Percentiles rank a stretch among this genome's conserved stretches.
phyloP scores from a whole-genome alignment of 495 filamentous ascomycete species.

The Pyronema domesticum region DNA sequence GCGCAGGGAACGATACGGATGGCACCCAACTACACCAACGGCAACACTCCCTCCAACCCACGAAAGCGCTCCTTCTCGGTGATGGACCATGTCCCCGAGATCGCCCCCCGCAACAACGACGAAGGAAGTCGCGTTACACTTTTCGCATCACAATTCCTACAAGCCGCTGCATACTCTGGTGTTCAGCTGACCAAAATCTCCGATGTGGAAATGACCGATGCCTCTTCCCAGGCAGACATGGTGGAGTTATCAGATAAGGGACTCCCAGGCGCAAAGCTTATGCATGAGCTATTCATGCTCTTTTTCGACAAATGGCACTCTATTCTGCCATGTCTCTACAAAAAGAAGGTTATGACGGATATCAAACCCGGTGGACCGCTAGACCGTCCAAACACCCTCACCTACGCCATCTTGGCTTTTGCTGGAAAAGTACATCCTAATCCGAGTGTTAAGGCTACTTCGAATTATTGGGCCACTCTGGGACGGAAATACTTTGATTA shows the following conservation, averaged over 20 bases:
- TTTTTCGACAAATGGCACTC: slow-evolving; percentile 21
- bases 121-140: background rate
- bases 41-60: background rate
- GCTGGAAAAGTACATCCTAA: slow-evolving; percentile 17
- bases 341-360: slow-evolving; percentile 10
- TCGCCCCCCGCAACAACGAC: background rate
- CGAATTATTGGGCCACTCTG: slow-evolving; percentile 11
- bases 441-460: slow-evolving; percentile 4
- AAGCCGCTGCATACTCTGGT: slow-evolving; percentile 15
- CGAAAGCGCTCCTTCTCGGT: slow-evolving; percentile 1
- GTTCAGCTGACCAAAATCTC: slow-evolving; percentile 8
- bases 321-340: slow-evolving; percentile 21
- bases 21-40: background rate
- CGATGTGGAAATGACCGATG: background rate
- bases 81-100: background rate
- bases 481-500: slow-evolving; percentile 16
- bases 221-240: background rate
- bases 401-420: slow-evolving; percentile 15
- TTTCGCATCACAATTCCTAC: slow-evolving; percentile 18
- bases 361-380: slow-evolving; percentile 9
- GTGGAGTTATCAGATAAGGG: background rate
- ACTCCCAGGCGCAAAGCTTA: slow-evolving; percentile 6
- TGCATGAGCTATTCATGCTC: slow-evolving; percentile 12
- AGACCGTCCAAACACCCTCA: slow-evolving; percentile 11
- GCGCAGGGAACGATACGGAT: no score